Conservation (phyloP, 345 rosid species). For the Eucalyptus sideroxylon region DNA sequence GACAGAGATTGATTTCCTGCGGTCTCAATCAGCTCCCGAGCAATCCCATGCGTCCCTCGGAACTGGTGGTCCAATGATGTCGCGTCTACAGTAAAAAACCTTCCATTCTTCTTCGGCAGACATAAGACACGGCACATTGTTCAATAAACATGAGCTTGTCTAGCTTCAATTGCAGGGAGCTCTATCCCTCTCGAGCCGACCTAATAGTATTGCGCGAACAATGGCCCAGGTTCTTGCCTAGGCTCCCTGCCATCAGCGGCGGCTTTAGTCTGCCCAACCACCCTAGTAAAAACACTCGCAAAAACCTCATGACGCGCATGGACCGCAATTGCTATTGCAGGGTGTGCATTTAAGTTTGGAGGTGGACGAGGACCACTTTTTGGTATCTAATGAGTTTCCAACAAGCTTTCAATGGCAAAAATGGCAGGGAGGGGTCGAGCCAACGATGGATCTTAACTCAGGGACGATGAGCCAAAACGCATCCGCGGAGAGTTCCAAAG, state of each 20-base stretch:
- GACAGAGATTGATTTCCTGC: background rate
- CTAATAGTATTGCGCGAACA: background rate
- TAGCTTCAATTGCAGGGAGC: background rate
- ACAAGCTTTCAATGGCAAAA: background rate
- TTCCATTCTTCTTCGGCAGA: background rate
- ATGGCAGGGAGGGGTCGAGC: background rate
- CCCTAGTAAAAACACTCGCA: background rate
- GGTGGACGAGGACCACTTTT: background rate
- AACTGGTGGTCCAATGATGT: background rate
- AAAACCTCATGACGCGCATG: background rate
- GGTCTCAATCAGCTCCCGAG: background rate
- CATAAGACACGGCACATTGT: background rate
- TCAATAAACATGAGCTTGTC: background rate
- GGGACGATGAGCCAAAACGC: background rate
- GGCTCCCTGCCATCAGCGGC: background rate
- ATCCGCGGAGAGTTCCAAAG: background rate
- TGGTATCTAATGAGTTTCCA: background rate
- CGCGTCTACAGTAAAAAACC: background rate
- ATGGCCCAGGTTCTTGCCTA: background rate
- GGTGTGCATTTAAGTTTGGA: background rate
- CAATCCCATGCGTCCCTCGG: background rate
- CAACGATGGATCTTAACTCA: background rate
- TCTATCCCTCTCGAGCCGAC: background rate
- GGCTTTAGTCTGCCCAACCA: background rate
- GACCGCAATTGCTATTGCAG: background rate